Percentiles rank a stretch among this genome's conserved stretches.
Conservation (phyloP, 2,329 filamentous ascomycete species). For the Herpotrichia juniperi region DNA sequence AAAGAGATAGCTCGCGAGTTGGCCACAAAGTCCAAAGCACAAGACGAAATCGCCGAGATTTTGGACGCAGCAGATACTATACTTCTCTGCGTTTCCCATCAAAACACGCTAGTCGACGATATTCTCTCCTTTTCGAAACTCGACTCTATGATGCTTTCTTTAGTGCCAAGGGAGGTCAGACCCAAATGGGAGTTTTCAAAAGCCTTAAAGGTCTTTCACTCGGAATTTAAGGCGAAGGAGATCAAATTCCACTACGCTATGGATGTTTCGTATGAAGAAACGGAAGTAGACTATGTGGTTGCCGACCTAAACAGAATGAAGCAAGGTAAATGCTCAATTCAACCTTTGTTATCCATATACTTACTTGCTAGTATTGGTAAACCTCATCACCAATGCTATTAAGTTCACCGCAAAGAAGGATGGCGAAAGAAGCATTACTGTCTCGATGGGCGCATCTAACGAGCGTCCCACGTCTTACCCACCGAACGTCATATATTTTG, state of each 20-base stretch:
- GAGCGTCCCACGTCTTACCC: constrained; percentile 50
- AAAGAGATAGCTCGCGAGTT: constrained; percentile 39
- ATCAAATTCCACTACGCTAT: constrained; percentile 48
- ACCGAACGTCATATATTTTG: constrained; percentile 53
- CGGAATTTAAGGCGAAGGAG: constrained; percentile 45
- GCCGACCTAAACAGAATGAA: constrained; percentile 46
- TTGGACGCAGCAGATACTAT: constrained; percentile 48
- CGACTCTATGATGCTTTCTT: constrained; percentile 53
- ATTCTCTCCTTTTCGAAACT: constrained; percentile 56
- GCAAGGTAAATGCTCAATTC: constrained; percentile 27
- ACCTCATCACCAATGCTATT: constrained; percentile 54
- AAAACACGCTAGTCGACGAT: constrained; percentile 55
- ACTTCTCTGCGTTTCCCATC: constrained; percentile 51
- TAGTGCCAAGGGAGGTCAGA: constrained; percentile 35
- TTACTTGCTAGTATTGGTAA: constrained; percentile 45
- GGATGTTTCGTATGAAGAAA: constrained; percentile 48
- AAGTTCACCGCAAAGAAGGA: constrained; percentile 53
- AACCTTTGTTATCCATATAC: not conserved
- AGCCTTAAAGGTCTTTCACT: constrained; percentile 48
- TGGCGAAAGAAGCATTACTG: constrained; percentile 45
- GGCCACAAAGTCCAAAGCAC: constrained; percentile 18
- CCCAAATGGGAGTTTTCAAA: constrained; percentile 47
- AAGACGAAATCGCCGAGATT: constrained; percentile 34
- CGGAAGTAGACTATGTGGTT: constrained; percentile 46
- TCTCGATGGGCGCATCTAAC: constrained; percentile 48